Evolutionary conservation across 164 flowering plant species (phyloP).

Genomic region (Umbilicus rupestris): DNA sequence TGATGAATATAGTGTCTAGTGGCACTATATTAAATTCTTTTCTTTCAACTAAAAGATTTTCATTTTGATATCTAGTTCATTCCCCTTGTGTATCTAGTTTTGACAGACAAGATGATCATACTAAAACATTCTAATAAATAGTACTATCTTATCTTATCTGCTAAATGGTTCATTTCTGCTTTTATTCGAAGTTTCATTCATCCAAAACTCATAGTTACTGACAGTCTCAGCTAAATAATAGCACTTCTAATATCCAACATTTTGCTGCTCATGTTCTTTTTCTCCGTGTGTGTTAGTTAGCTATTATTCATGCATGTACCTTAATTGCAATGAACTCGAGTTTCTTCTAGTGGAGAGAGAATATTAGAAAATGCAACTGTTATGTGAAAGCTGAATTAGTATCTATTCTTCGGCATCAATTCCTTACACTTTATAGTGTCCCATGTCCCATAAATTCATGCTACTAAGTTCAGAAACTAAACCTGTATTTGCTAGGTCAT

Average conservation of each 20-base stretch:
- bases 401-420: constrained; percentile 3
- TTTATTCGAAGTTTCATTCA: neutral
- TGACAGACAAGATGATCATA: neutral
- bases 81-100: neutral
- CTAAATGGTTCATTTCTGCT: neutral
- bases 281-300: neutral
- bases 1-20: neutral
- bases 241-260: neutral
- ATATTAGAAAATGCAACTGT: neutral
- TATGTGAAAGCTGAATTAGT: neutral
- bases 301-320: neutral
- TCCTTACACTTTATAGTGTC: neutral
- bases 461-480: neutral
- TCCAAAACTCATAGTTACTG: neutral
- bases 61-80: neutral
- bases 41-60: neutral
- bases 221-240: neutral
- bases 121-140: neutral
- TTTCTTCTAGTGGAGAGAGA: neutral
- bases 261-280: neutral
- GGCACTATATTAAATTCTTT: no score
- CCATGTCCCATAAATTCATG: neutral
- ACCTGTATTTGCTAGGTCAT: neutral
- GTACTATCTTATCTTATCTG: neutral
- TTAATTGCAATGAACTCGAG: neutral